phyloP scores from a whole-genome alignment of 768 basidiomycete genomes.

The Podaxis sp. region DNA sequence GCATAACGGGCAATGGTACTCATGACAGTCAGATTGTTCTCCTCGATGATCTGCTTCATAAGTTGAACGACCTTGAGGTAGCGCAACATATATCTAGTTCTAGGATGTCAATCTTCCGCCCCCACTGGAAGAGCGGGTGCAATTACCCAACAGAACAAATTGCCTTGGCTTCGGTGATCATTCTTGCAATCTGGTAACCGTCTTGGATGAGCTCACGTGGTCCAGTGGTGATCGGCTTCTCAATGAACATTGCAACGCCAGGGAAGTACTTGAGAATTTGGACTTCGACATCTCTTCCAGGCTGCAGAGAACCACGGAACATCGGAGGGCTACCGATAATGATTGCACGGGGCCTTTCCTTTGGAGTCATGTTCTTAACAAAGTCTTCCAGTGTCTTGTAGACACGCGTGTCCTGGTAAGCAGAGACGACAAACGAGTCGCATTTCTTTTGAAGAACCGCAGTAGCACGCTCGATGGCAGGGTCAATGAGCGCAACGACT shows the following conservation, averaged over 20 bases:
- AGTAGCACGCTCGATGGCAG: constrained; percentile 74
- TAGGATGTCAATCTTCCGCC: constrained; percentile 2
- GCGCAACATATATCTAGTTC: constrained; percentile 80
- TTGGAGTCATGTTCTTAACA: constrained; percentile 59
- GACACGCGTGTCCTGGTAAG: constrained; percentile 84
- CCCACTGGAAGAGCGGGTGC: not conserved
- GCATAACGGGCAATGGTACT: constrained; percentile 93
- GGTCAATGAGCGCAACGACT: constrained; percentile 93
- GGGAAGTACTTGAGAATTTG: constrained; percentile 88
- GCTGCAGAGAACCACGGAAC: constrained; percentile 76
- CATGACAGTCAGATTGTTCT: constrained; percentile 95
- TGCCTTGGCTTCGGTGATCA: constrained; percentile 63
- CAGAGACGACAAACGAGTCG: constrained; percentile 88
- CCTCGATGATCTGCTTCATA: constrained; percentile 95
- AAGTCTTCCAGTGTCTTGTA: constrained; percentile 88
- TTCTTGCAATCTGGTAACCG: constrained; percentile 66
- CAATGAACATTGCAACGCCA: constrained; percentile 83
- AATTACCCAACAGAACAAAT: constrained; percentile 86
- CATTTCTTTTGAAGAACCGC: constrained; percentile 85
- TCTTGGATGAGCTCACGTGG: constrained; percentile 62
- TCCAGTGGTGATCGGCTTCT: constrained; percentile 90
- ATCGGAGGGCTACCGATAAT: constrained; percentile 92
- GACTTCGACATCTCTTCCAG: constrained; percentile 81
- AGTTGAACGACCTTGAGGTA: constrained; percentile 91
- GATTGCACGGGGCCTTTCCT: constrained; percentile 72